A percentile compares a stretch with the other conserved stretches of the same genome.
Evolutionary conservation across 768 basidiomycete genomes (phyloP).

Genomic region (Podaxis sp.): DNA sequence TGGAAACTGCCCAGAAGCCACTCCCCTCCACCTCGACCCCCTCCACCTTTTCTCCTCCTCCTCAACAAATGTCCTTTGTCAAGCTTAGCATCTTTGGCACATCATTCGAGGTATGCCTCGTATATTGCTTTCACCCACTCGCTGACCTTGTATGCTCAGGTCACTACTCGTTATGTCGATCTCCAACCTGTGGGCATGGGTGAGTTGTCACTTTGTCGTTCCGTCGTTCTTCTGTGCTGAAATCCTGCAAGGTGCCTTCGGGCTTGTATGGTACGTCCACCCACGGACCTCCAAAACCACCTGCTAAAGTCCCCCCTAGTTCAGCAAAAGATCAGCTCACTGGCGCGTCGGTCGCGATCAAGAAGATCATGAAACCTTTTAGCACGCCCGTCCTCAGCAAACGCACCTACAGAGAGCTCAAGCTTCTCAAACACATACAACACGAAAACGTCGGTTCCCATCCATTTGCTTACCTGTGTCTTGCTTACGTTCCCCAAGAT

Average conservation of each 20-base stretch:
- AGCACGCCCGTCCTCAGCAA: constrained; percentile 98
- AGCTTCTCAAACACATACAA: constrained; percentile 96
- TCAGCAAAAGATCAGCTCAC: constrained; percentile 96
- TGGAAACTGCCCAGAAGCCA: constrained; percentile 22
- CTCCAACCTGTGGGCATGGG: constrained; percentile 99
- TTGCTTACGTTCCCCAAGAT: constrained; percentile 52
- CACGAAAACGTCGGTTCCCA: constrained; percentile 83
- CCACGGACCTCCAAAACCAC: constrained; percentile 8
- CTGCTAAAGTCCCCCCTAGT: constrained; percentile 37
- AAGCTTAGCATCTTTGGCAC: constrained; percentile 99
- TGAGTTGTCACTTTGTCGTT: constrained; percentile 36
- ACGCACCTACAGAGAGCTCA: constrained; percentile 96
- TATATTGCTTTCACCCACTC: constrained; percentile 18
- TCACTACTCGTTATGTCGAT: constrained; percentile 98
- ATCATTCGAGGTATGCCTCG: constrained; percentile 78
- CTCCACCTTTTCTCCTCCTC: constrained; percentile 19
- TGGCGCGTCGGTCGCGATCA: constrained; percentile 92
- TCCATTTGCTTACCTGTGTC: neutral
- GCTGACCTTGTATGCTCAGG: constrained; percentile 46
- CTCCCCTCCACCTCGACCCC: constrained; percentile 16
- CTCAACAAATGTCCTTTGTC: constrained; percentile 78
- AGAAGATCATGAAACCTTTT: constrained; percentile 99
- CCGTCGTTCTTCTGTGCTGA: constrained; percentile 20
- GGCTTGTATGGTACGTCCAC: constrained; percentile 85
- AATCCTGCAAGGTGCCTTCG: constrained; percentile 76